Conservation (phyloP, 1,284 basidiomycete species). For the Ustilago curta region DNA sequence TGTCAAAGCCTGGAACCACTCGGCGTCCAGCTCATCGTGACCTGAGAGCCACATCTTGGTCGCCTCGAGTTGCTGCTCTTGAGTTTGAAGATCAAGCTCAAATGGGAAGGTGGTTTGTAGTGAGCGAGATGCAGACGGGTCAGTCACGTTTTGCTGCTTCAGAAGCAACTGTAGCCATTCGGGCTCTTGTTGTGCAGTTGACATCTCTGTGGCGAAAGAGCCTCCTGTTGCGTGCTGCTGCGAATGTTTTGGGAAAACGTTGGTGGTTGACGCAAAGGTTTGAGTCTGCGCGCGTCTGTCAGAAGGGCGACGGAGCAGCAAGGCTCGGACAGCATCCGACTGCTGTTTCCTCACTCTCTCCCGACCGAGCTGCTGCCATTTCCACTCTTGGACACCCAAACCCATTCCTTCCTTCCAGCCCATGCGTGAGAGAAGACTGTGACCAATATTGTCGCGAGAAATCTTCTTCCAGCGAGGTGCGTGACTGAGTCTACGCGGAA, state of each 20-base stretch:
- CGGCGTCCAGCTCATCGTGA: constrained; percentile 10
- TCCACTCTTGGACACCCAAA: constrained; percentile 41
- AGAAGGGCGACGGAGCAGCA: constrained; percentile 9
- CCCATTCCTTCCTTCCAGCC: constrained; percentile 53
- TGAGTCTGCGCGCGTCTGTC: not conserved
- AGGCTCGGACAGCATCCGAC: constrained; percentile 18
- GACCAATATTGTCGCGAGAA: constrained; percentile 37
- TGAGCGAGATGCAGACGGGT: not conserved
- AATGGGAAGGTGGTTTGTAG: constrained; percentile 13
- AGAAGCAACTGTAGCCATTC: constrained; percentile 23
- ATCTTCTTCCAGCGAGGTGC: constrained; percentile 40
- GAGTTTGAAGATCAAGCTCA: not conserved
- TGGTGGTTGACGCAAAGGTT: not conserved
- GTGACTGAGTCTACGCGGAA: constrained; percentile 21
- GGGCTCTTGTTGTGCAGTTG: not conserved
- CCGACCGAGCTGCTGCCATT: constrained; percentile 28
- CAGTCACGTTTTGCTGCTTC: not conserved
- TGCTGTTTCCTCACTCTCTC: constrained; percentile 22
- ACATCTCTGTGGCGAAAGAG: not conserved
- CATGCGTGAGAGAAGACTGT: constrained; percentile 41
- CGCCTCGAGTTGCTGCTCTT: constrained; percentile 4
- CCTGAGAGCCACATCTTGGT: constrained; percentile 18
- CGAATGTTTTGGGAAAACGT: not conserved
- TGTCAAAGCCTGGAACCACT: constrained; percentile 18
- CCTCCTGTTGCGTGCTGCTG: not conserved